Evolutionary conservation across 2,329 filamentous ascomycete genomes (phyloP), one percentile per base, ranked within the genome.

Genomic region (Aureobasidium subglaciale): DNA sequence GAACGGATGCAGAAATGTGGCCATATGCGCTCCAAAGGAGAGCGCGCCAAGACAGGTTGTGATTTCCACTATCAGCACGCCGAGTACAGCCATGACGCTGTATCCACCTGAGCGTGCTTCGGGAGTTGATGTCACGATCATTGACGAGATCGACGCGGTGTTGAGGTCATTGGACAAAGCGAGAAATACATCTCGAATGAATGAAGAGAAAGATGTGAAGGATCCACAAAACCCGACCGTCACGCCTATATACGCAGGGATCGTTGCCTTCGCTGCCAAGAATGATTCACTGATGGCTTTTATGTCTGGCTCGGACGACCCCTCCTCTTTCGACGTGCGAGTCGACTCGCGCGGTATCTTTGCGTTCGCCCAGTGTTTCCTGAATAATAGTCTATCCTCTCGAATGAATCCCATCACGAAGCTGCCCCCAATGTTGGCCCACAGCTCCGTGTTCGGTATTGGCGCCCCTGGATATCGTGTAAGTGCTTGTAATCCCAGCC

Each of bases 141-240:
- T 66, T 52, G 15, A 61, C 48, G 13, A 68, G 1, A 74, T 68
- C 11, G 69, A 67, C 0, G 72, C 68, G 5, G 67, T 68, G 1
- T 78, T 73, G 20, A 92, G 71, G 59, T 86, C 79, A 65, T 95
- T 91, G 3, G 86, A 83, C 29, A 92, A 70, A 0, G 88, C 85
- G n/a, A 93, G 77, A 65, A 92, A 93, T 5, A 78, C 71, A 63
- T 93, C 90, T 4, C 87, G 81, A 45, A 90, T 83, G 66, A 93
- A 91, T n/a, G 84, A 82, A 0, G 89, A 93, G 70, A 95, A 95
- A 10, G 86, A 90, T 0, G 90, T 96, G 64, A 91, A 87, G 59
- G 86, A 90, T 58, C 90, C 88, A 63, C 88, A 93, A 68, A 91
- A 91, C 7, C 86, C 91, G 0, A 87, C 95, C 0, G 88, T 81